phyloP scores from a whole-genome alignment of 2,329 filamentous ascomycete species.

The Sphaerulina musiva region DNA sequence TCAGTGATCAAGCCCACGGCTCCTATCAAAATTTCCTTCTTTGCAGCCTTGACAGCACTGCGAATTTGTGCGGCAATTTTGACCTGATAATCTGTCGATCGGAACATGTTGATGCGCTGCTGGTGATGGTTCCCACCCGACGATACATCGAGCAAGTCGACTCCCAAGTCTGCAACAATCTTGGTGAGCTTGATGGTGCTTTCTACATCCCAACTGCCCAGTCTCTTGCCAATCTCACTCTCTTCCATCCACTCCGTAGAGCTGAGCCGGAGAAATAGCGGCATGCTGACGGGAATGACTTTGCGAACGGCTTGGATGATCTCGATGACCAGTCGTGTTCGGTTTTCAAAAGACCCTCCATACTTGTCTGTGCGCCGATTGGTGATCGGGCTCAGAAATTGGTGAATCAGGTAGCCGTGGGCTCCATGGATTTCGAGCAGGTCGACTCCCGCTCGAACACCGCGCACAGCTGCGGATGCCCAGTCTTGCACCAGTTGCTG shows the following conservation, averaged over 20 bases:
- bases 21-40: slow-evolving; percentile 43
- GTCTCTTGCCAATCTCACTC: slow-evolving; percentile 43
- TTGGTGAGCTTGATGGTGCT: slow-evolving; percentile 58
- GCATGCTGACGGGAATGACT: slow-evolving; percentile 58
- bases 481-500: slow-evolving; percentile 57
- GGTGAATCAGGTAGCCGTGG: slow-evolving; percentile 68
- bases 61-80: slow-evolving; percentile 45
- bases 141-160: slow-evolving; percentile 82
- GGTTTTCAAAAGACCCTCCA: slow-evolving; percentile 64
- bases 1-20: slow-evolving; percentile 50
- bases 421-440: slow-evolving; percentile 73
- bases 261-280: slow-evolving; percentile 64
- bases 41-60: slow-evolving; percentile 34
- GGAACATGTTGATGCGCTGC: slow-evolving; percentile 39
- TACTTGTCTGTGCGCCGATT: slow-evolving; percentile 64
- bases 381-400: slow-evolving; percentile 60
- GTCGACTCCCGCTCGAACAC: slow-evolving; percentile 60
- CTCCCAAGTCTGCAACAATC: slow-evolving; percentile 63
- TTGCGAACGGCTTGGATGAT: slow-evolving; percentile 48
- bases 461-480: slow-evolving; percentile 52
- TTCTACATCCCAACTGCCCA: slow-evolving; percentile 60
- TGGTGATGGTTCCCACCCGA: slow-evolving; percentile 63
- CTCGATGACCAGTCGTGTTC: slow-evolving; percentile 61
- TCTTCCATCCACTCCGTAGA: slow-evolving; percentile 69
- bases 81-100: slow-evolving; percentile 44